Percentiles rank a stretch among this genome's conserved stretches.
Conservation (phyloP, 2,329 filamentous ascomycete genomes). For the Aureobasidium sp. region DNA sequence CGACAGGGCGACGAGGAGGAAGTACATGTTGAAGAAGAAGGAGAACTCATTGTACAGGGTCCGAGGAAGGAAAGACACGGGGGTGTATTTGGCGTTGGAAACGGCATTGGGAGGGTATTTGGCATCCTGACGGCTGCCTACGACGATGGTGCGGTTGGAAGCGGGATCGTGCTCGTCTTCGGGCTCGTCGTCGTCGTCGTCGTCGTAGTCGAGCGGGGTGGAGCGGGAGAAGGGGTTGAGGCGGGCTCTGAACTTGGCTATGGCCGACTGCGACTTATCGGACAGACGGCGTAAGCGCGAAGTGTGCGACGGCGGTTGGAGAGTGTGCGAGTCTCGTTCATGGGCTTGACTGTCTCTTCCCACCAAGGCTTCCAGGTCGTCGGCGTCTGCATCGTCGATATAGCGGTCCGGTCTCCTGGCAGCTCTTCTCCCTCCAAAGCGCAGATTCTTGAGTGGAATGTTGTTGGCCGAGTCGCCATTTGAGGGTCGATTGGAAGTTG, state of each 20-base stretch:
- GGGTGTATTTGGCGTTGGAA: conserved; percentile 96
- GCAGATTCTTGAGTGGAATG: conserved; percentile 63
- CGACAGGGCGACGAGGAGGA: conserved; percentile 87
- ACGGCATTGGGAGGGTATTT: conserved; percentile 85
- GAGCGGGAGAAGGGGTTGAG: conserved; percentile 25
- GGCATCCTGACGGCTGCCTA: conserved; percentile 65
- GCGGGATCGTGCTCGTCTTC: conserved; percentile 51
- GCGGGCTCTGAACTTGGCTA: conserved; percentile 15
- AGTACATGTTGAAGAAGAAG: conserved; percentile 99
- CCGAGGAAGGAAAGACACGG: conserved; percentile 85
- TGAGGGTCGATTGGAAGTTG: conserved; percentile 27
- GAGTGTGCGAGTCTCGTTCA: neutral
- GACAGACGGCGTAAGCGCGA: neutral
- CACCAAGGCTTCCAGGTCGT: conserved; percentile 60
- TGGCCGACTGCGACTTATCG: conserved; percentile 9
- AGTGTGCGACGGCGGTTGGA: neutral
- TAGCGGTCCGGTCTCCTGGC: conserved; percentile 22
- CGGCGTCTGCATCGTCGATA: conserved; percentile 52
- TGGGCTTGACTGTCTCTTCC: conserved; percentile 46
- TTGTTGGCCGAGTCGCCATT: conserved; percentile 39
- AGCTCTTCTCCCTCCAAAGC: conserved; percentile 39
- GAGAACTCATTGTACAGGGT: conserved; percentile 99
- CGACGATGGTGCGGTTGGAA: conserved; percentile 65
- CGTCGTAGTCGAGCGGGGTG: conserved; percentile 13
- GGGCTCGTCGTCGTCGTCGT: conserved; percentile 19